Base-by-base conservation (phyloP, 2,329 filamentous ascomycete genomes). In the Chlorencoelia australis region DNA sequence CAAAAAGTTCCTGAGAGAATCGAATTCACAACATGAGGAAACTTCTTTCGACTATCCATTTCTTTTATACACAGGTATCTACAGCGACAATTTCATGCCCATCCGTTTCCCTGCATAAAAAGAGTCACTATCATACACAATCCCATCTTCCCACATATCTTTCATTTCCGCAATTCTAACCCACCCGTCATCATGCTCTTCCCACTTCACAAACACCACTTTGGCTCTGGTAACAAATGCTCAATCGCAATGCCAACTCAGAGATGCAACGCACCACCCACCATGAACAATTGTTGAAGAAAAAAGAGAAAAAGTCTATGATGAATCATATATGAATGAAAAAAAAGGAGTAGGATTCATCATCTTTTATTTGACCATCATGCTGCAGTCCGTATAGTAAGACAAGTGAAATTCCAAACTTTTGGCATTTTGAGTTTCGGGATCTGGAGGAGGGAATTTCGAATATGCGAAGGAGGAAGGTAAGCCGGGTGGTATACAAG, bases 341-440 rank as follows among this genome's bases (percentile, higher is more conserved):
- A 19, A 28, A 30, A 33, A 9, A 8, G 17, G 20, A 26, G 26
- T 4, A 26, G n/a, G n/a, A n/a, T n/a, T 26, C 26, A 33, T 28
- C 24, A 29, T 36, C 28, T 28, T 27, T 24, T 26, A 18, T 4
- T 27, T 21, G 22, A 8, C 4, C 21, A 17, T 16, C 15, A 36
- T 27, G 16, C 26, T 20, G 37, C 22, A 37, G 31, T 44, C 21
- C 33, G 26, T 39, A 32, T 55, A 53, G 43, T 54, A 53, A 53
- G 45, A 55, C 50, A 52, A 38, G 33, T 43, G 39, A 39, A 39
- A 32, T 22, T 26, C 46, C 41, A 47, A 50, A 52, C 37, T 43
- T 47, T 43, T 35, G 14, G 17, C 32, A 13, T 22, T n/a, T n/a
- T n/a, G n/a, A 20, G 24, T 20, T 33, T 29, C 32, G 40, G 43